Evolutionary conservation across 2,329 filamentous ascomycete species (phyloP), one percentile per base, ranked within the genome.

Genomic region (Coniella vitis): DNA sequence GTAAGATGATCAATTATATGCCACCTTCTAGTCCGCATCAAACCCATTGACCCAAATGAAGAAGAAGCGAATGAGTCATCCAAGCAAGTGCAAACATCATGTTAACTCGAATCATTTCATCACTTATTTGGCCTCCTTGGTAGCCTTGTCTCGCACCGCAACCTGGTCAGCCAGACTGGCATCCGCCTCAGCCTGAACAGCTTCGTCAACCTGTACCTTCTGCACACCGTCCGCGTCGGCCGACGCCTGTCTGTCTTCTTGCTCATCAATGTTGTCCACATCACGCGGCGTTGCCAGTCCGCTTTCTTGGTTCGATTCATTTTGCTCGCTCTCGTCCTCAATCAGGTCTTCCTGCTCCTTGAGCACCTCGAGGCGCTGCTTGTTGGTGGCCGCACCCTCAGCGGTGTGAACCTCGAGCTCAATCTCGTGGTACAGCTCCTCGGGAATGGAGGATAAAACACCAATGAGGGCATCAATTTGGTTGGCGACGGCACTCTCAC

Each of bases 311-410:
- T 87, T 88, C 65, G 85, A 80, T 63, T 90, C 79, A 61, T 87
- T 87, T 71, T 98, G 91, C 72, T 93, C 81, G 56, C 91, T 94
- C 74, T 98, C 93, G 65, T 98, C 93, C 55, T 95, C 85, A 51
- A 98, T 98, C 55, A 98, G 81, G 65, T 96, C 93, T 67, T 98
- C 87, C 73, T 98, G 93, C 73, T 98, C 93, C 78, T 90, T 94
- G 64, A 98, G 79, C 14, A 98, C 93, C 73, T 98, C 93, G 37
- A 98, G 85, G 65, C 93, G 86, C 75, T 97, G 93, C 78, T 94
- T 96, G 80, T 98, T 98, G 57, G 93, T 98, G 20, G 93, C 93
- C 10, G 90, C 91, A 54, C 93, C 93, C 71, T 98, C 93, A 42
- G 91, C 90, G 54, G 85, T 95, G 76, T 96, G 89, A 9, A 98